A percentile compares a stretch with the other conserved stretches of the same genome.
Evolutionary conservation across 805 yeast species (phyloP).

Genomic region (Torulaspora microellipsoides): DNA sequence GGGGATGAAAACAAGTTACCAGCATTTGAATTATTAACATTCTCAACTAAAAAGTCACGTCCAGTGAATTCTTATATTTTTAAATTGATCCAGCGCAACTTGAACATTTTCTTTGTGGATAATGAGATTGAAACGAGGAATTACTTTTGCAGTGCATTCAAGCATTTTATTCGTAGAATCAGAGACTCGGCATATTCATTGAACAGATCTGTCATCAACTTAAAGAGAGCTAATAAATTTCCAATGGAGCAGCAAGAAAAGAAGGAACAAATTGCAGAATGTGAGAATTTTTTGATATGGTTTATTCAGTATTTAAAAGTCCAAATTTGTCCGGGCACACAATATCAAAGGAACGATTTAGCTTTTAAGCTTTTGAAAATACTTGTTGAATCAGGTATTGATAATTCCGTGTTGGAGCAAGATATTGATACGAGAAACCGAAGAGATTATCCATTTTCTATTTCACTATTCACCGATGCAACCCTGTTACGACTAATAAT

Average conservation of each 20-base stretch:
- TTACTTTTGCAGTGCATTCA: conserved; percentile 55
- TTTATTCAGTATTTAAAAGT: conserved; percentile 36
- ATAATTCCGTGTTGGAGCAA: conserved; percentile 38
- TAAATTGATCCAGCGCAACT: conserved; percentile 39
- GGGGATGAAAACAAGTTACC: conserved; percentile 45
- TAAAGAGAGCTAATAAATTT: conserved; percentile 37
- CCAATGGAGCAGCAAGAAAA: conserved; percentile 37
- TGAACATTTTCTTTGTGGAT: conserved; percentile 57
- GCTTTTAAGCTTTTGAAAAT: conserved; percentile 45
- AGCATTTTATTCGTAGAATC: conserved; percentile 58
- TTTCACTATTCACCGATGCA: conserved; percentile 39
- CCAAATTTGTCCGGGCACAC: conserved; percentile 51
- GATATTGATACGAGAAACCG: conserved; percentile 41
- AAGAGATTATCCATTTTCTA: conserved; percentile 45
- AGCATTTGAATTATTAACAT: conserved; percentile 56
- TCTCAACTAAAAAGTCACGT: conserved; percentile 56
- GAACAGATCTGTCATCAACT: conserved; percentile 46
- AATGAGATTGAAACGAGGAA: conserved; percentile 64
- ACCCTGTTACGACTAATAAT: conserved; percentile 46
- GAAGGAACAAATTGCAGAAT: conserved; percentile 29
- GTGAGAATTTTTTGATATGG: conserved; percentile 40
- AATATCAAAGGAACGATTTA: conserved; percentile 49
- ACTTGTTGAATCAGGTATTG: conserved; percentile 54
- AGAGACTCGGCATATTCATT: conserved; percentile 64
- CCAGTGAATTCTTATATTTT: conserved; percentile 47